phyloP scores from a whole-genome alignment of 495 filamentous ascomycete species.

The Talaromyces proteolyticus region DNA sequence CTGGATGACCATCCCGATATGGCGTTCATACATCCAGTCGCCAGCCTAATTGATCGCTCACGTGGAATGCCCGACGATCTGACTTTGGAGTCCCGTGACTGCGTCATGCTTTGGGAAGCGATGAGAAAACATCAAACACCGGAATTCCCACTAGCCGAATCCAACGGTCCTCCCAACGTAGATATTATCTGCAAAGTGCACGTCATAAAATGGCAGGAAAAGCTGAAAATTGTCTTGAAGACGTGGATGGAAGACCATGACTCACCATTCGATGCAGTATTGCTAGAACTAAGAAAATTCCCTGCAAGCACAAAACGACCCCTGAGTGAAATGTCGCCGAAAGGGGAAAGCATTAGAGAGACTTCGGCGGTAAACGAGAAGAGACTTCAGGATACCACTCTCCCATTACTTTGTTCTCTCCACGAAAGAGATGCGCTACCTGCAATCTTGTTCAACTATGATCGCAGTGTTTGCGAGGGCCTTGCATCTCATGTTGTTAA shows the following conservation, averaged over 20 bases:
- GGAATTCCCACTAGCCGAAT: slow-evolving; percentile 34
- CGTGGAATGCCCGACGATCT: slow-evolving; percentile 59
- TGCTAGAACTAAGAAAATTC: slow-evolving; percentile 25
- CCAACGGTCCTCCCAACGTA: slow-evolving; percentile 44
- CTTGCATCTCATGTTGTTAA: slow-evolving; percentile 40
- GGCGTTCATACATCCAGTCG: slow-evolving; percentile 62
- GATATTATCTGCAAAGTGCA: slow-evolving; percentile 53
- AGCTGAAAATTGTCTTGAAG: slow-evolving; percentile 51
- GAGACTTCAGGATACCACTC: slow-evolving; percentile 36
- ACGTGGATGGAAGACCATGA: slow-evolving; percentile 52
- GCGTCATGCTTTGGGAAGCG: slow-evolving; percentile 52
- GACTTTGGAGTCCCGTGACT: slow-evolving; percentile 64
- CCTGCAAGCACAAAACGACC: not conserved
- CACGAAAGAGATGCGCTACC: slow-evolving; percentile 61
- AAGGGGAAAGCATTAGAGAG: not conserved
- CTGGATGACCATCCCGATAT: slow-evolving; percentile 47
- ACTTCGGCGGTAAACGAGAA: not conserved
- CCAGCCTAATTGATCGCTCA: slow-evolving; percentile 51
- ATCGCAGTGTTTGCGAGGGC: slow-evolving; percentile 55
- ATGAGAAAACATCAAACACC: slow-evolving; percentile 49
- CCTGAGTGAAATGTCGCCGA: too few species aligned
- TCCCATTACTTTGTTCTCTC: slow-evolving; percentile 56
- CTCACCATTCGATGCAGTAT: slow-evolving; percentile 59
- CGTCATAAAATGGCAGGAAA: slow-evolving; percentile 57
- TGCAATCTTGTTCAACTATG: slow-evolving; percentile 72